Conservation (phyloP, 179 eudicot species). For the Silene coronaria region DNA sequence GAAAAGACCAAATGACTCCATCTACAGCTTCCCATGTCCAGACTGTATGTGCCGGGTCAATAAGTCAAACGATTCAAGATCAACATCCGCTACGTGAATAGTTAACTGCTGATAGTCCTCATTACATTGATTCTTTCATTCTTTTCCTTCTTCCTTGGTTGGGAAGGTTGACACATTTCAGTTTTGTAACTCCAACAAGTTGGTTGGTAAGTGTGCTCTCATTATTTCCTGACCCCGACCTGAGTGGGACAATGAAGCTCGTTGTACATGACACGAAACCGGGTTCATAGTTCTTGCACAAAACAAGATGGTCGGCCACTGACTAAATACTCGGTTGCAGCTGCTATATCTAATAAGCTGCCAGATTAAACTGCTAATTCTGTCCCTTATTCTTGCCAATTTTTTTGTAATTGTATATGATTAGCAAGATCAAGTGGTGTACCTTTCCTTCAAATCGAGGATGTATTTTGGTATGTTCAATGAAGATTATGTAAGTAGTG, state of each 20-base stretch:
- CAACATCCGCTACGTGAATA: constrained; percentile 51
- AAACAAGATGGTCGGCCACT: constrained; percentile 25
- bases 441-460: constrained; percentile 9
- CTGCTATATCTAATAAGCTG: constrained; percentile 58
- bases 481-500: not conserved
- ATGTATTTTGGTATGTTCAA: constrained; percentile 3
- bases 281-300: constrained; percentile 11
- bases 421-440: constrained; percentile 22
- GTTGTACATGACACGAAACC: constrained; percentile 32
- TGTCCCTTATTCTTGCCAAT: constrained; percentile 19
- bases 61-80: constrained; percentile 65
- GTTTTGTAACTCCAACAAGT: constrained; percentile 31
- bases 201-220: constrained; percentile 21
- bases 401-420: constrained; percentile 21
- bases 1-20: constrained; percentile 78
- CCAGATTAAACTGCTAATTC: constrained; percentile 9
- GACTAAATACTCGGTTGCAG: constrained; percentile 29
- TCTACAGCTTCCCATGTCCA: constrained; percentile 90
- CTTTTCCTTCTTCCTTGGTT: constrained; percentile 37
- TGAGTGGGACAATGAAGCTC: constrained; percentile 24
- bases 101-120: constrained; percentile 19
- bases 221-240: constrained; percentile 29
- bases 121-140: constrained; percentile 52
- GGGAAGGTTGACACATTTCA: constrained; percentile 27
- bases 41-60: constrained; percentile 85